Evolutionary conservation across 768 basidiomycete species (phyloP), one percentile per base, ranked within the genome.

Genomic region (Boletus bicolor): DNA sequence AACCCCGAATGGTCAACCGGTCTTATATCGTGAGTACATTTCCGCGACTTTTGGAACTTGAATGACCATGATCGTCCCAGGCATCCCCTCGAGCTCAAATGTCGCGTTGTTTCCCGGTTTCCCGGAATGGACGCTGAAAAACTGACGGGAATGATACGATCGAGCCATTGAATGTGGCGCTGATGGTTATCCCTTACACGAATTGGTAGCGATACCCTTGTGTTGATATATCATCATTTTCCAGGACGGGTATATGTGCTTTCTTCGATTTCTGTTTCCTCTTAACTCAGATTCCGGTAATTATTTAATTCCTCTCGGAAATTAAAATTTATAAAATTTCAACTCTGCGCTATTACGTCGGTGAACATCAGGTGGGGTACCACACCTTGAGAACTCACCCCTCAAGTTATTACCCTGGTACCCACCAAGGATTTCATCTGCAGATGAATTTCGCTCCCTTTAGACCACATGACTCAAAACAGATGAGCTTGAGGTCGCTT

Each of bases 1-100:
- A 44, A 56, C 15, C 69, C 67, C 1, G 28, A 57, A 49, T 70
- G 70, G 70, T 55, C 69, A 9, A 67, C 62, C 3, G 69, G 71
- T 24, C 45, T 72, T 10, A 21, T 59, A 21, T 71, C 69, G 71
- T 71, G 45, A 63, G 69, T 54, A 28, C 15, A 26, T 41, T 7
- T 24, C 8, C 34, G n/a, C 14, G 12, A 44, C 35, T 43, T 44
- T 37, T 15, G 38, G 35, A 49, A 37, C 6, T n/a, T 14, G 30
- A 36, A 42, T 64, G 46, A 61, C 37, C 38, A 35, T 39, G 44
- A 32, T 37, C 9, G 9, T 30, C 7, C 50, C 28, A 70, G 69
- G 7, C 71, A 72, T 35, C 69, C 69, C 4, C 56, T 71, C 15
- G 59, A 60, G 28, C 60, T 70, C n/a, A 60, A 64, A 34, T 67